phyloP scores from a whole-genome alignment of 371 early-diverging fungal species.

The Actinomucor elegans region DNA sequence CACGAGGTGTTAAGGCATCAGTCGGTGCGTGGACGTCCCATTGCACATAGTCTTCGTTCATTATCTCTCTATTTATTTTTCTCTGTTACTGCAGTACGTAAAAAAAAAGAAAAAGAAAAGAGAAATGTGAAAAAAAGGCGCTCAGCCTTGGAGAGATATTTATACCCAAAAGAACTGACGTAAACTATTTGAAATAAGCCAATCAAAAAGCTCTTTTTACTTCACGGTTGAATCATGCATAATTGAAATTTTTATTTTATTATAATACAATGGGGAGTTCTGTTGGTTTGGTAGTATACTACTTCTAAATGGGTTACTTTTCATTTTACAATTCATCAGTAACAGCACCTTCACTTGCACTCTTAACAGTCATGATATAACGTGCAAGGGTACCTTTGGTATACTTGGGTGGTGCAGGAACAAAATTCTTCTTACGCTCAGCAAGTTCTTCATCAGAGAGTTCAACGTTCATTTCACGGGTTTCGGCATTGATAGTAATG shows the following conservation, averaged over 20 bases:
- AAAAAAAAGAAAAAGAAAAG: background rate
- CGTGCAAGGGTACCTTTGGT: conserved; percentile 84
- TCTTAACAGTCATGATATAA: conserved; percentile 82
- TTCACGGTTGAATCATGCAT: too few species aligned
- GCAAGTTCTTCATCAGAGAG: conserved; percentile 76
- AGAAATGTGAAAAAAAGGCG: too few species aligned
- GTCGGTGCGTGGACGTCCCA: conserved; percentile 41
- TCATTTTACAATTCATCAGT: conserved; percentile 63
- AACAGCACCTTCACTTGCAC: conserved; percentile 81
- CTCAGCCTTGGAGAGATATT: too few species aligned
- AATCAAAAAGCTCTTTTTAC: background rate
- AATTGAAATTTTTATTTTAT: background rate
- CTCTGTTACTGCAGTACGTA: background rate
- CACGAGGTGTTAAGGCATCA: conserved; percentile 27
- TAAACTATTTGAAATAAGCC: too few species aligned
- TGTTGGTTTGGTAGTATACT: too few species aligned
- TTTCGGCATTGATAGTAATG: conserved; percentile 83
- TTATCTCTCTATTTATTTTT: conserved; percentile 4
- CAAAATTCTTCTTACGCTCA: conserved; percentile 68
- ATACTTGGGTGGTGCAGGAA: conserved; percentile 80
- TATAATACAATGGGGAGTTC: too few species aligned
- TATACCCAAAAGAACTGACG: too few species aligned
- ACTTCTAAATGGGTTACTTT: background rate
- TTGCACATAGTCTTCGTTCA: conserved; percentile 38
- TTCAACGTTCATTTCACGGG: conserved; percentile 65